phyloP scores from a whole-genome alignment of 805 yeast species.

The Wickerhamomyces chambardii region DNA sequence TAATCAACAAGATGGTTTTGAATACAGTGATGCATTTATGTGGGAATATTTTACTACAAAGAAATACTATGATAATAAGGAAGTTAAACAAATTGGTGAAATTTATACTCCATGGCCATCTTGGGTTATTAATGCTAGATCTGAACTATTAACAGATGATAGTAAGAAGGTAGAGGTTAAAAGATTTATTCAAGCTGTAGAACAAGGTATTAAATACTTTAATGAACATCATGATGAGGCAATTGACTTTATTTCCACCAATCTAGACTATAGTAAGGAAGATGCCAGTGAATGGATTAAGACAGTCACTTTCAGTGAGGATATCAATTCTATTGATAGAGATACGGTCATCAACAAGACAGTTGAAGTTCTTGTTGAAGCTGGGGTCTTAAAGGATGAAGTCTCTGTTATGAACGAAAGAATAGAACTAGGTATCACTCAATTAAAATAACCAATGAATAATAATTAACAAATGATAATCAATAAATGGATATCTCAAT shows the following conservation, averaged over 20 bases:
- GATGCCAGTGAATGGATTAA: constrained; percentile 81
- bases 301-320: constrained; percentile 54
- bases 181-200: constrained; percentile 43
- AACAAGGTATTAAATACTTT: constrained; percentile 65
- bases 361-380: constrained; percentile 43
- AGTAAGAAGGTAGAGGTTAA: constrained; percentile 19
- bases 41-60: constrained; percentile 94
- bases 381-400: constrained; percentile 58
- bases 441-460: constrained; percentile 1
- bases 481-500: no score
- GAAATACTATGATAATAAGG: constrained; percentile 70
- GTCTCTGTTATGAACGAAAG: no score
- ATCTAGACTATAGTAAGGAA: constrained; percentile 66
- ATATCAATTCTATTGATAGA: constrained; percentile 40
- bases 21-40: constrained; percentile 76
- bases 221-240: constrained; percentile 53
- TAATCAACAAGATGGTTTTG: constrained; percentile 38
- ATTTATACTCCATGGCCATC: constrained; percentile 97
- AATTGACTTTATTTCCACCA: constrained; percentile 48
- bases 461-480: no score
- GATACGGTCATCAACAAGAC: constrained; percentile 46
- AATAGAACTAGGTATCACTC: no score
- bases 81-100: constrained; percentile 76
- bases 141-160: constrained; percentile 27
- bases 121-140: constrained; percentile 67